phyloP scores from a whole-genome alignment of 768 basidiomycete genomes.

The Imleria badia region DNA sequence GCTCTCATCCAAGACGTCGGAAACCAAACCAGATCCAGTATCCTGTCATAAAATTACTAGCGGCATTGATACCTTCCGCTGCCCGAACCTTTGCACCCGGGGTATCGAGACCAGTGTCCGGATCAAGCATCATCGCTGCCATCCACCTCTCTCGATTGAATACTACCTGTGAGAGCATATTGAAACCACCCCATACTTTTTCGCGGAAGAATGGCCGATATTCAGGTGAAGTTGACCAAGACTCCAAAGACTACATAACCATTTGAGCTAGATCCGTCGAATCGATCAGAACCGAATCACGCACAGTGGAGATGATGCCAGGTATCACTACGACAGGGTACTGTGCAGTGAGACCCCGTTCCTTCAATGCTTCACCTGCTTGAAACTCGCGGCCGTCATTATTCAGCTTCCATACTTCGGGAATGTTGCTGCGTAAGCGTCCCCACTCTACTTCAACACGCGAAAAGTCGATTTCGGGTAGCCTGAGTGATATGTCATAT shows the following conservation, averaged over 20 bases:
- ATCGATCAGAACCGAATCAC: slow-evolving; percentile 19
- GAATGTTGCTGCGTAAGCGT: slow-evolving; percentile 62
- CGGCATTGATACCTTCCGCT: slow-evolving; percentile 90
- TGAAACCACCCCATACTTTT: slow-evolving; percentile 76
- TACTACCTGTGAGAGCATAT: slow-evolving; percentile 80
- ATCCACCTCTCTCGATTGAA: slow-evolving; percentile 92
- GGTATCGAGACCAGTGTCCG: slow-evolving; percentile 88
- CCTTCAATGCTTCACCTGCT: slow-evolving; percentile 68
- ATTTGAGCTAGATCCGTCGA: not conserved
- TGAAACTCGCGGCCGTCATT: slow-evolving; percentile 80
- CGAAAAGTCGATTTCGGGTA: slow-evolving; percentile 67
- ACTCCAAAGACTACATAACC: slow-evolving; percentile 70
- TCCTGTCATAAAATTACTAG: slow-evolving; percentile 81
- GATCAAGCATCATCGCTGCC: slow-evolving; percentile 85
- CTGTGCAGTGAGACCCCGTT: slow-evolving; percentile 61
- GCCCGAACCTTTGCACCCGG: slow-evolving; percentile 83
- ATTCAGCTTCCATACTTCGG: slow-evolving; percentile 80
- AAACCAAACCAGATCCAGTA: slow-evolving; percentile 86
- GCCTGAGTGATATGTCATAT: slow-evolving; percentile 63
- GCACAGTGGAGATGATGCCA: slow-evolving; percentile 84
- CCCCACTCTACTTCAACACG: slow-evolving; percentile 73
- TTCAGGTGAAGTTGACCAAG: slow-evolving; percentile 88
- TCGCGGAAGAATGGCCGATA: slow-evolving; percentile 92
- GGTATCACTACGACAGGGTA: slow-evolving; percentile 87
- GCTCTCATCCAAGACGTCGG: not conserved